Evolutionary conservation across 257 asterid species (phyloP).

Genomic region (Plantago elongata): DNA sequence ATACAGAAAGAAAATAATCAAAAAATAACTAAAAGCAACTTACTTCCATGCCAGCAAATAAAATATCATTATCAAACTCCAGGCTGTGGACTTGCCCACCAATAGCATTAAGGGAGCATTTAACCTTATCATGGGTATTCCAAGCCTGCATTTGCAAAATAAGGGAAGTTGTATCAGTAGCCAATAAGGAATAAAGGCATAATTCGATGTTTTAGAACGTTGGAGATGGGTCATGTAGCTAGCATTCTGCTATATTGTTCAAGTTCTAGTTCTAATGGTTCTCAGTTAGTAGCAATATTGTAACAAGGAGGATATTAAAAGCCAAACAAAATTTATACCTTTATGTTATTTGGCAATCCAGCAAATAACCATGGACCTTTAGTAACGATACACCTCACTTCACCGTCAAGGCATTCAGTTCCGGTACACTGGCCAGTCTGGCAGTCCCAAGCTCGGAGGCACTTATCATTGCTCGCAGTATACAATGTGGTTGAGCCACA

Average conservation of each 20-base stretch:
- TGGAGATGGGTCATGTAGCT: no score
- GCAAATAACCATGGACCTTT: slow-evolving; percentile 63
- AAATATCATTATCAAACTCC: slow-evolving; percentile 28
- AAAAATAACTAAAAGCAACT: not conserved
- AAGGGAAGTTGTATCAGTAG: not conserved
- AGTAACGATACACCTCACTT: slow-evolving; percentile 38
- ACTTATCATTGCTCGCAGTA: slow-evolving; percentile 25
- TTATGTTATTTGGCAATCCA: slow-evolving; percentile 42
- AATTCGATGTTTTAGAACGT: no score
- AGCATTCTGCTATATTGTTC: no score
- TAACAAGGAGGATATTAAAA: not conserved
- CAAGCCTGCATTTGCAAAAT: slow-evolving; percentile 36
- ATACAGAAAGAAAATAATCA: not conserved
- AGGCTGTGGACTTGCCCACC: slow-evolving; percentile 47
- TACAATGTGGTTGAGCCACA: slow-evolving; percentile 29
- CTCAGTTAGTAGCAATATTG: not conserved
- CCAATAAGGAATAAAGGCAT: not conserved
- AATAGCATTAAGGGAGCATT: slow-evolving; percentile 31
- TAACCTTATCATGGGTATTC: slow-evolving; percentile 36
- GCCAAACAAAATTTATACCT: slow-evolving; percentile 28
- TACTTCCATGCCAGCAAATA: slow-evolving; percentile 69
- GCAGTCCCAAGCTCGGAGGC: slow-evolving; percentile 35
- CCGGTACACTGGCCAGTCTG: slow-evolving; percentile 33
- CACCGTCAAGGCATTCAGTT: slow-evolving; percentile 23
- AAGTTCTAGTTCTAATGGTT: no score